Base-by-base conservation (phyloP, 441 rosid genomes). In the Francoa sonchifolia region DNA sequence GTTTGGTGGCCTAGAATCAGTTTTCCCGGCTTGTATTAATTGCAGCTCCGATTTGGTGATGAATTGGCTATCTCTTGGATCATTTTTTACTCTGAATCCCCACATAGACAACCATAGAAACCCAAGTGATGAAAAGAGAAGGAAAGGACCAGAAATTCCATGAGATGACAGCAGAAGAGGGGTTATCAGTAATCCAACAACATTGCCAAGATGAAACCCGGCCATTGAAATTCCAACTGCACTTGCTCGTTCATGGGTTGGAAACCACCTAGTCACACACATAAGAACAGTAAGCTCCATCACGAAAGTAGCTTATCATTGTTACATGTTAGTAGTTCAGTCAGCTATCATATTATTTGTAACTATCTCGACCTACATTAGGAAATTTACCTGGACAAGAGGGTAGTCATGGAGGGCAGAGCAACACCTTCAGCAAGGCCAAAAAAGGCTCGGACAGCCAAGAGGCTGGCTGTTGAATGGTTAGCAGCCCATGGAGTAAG, bases 401-500 rank as follows among this genome's bases (percentile, higher is more conserved):
- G 76, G 23, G 74, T 90, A 68, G 56, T 82, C 95, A 85, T 90
- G 66, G 74, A 73, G 20, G 99, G 95, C 33, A 90, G 33, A 38
- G 99, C 99, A 1, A 90, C 95, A 0, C 97, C 97, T 62, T 89
- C 83, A 5, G 95, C 88, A 0, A 89, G 72, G 19, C 97, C 97
- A 33, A 84, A 81, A 60, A 88, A 81, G 27, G 95, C 74, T 0
- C 97, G 87, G 4, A 68, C 50, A 2, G 83, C 79, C 33, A 84
- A 60, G 32, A 85, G 78, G 28, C 68, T 54, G 37, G 57, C 23
- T 1, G 85, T 89, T 4, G 98, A 89, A 67, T 82, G 89, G 48
- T 67, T 40, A 16, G 96, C 96, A 3, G 94, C 94, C 77, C 69
- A 76, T 10, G 98, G 98, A 39, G 98, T 90, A n/a, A 90, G 78